These are phyloP conservation scores for Talaromyces sp. DNA, from an alignment of 2,329 filamentous ascomycete genomes.

Conservation along the genomic window DNA sequence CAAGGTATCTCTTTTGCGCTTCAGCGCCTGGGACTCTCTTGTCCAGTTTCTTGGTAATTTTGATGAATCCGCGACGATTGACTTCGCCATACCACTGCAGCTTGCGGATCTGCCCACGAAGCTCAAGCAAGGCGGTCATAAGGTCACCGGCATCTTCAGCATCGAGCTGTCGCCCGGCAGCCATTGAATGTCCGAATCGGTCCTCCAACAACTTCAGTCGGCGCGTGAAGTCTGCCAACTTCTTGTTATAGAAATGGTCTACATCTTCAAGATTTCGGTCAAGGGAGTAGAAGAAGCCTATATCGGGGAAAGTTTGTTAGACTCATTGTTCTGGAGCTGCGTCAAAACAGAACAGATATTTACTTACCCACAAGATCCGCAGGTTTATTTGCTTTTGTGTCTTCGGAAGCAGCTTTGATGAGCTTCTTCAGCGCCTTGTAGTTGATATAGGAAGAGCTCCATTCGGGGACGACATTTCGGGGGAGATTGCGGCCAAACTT, in stretches of 20 bases:
- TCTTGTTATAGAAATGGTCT: conserved; percentile 94
- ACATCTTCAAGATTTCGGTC: conserved; percentile 97
- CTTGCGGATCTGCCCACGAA: conserved; percentile 81
- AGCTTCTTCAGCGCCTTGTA: conserved; percentile 74
- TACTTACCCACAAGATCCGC: conserved; percentile 85
- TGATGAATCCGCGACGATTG: conserved; percentile 89
- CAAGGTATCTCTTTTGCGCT: conserved; percentile 78
- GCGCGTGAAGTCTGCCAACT: conserved; percentile 76
- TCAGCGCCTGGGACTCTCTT: conserved; percentile 77
- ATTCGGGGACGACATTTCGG: conserved; percentile 46
- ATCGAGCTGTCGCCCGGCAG: conserved; percentile 67
- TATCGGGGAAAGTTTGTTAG: conserved; percentile 18
- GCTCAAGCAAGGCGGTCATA: conserved; percentile 80
- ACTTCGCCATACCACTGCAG: conserved; percentile 98
- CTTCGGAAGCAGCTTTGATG: conserved; percentile 69
- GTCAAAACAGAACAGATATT: neutral
- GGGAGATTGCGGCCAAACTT: conserved; percentile 47
- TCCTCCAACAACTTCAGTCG: conserved; percentile 81
- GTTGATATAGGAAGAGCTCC: conserved; percentile 46
- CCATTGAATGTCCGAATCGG: conserved; percentile 70
- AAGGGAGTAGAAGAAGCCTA: conserved; percentile 95
- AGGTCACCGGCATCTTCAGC: conserved; percentile 87
- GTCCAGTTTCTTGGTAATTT: conserved; percentile 98
- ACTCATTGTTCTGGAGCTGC: neutral
- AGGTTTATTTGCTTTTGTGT: conserved; percentile 62